Base-by-base conservation (phyloP, 148 eudicot genomes). In the Vaccinium myrtillus region DNA sequence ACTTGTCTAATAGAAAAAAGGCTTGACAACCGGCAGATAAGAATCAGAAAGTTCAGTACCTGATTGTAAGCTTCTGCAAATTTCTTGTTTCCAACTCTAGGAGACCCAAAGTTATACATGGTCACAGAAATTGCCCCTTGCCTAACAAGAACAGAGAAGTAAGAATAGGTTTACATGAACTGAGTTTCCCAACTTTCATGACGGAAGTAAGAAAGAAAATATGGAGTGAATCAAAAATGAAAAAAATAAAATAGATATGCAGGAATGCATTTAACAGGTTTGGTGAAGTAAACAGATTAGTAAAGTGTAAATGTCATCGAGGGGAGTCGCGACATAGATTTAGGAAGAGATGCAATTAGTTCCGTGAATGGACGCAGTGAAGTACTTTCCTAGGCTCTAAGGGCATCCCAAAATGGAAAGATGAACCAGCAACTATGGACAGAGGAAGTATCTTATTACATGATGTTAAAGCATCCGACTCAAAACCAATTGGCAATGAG, bases 91-190 rank as follows among this genome's bases (percentile, higher is more conserved):
- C 99, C 99, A 83, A 97, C 99, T 90, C 99, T 92, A 2, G 99
- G 99, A 80, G 99, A 97, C 89, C 99, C 99, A 83, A 95, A 97
- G 85, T 97, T 97, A 67, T 97, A 97, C 99, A 97, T 97, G 48
- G 96, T 95, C 88, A 97, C 93, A 56, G 92, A 87, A 86, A 95
- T 88, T 86, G 86, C 90, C 84, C 98, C 99, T 84, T 39, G 85
- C 93, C 98, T 95, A 81, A 84, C 46, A 78, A 53, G 87, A 53
- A 65, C 36, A 69, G 13, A 75, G 54, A 59, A 43, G 56, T 75
- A 73, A 25, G 54, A 65, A 82, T 19, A 75, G 69, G 32, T n/a
- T 18, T 4, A 76, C 25, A 43, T 16, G 18, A 75, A 48, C 25
- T 56, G 69, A 14, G 59, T 80, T 58, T 53, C 43, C 46, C 0